phyloP scores from a whole-genome alignment of 768 basidiomycete genomes.

The Tricholoma terreum region DNA sequence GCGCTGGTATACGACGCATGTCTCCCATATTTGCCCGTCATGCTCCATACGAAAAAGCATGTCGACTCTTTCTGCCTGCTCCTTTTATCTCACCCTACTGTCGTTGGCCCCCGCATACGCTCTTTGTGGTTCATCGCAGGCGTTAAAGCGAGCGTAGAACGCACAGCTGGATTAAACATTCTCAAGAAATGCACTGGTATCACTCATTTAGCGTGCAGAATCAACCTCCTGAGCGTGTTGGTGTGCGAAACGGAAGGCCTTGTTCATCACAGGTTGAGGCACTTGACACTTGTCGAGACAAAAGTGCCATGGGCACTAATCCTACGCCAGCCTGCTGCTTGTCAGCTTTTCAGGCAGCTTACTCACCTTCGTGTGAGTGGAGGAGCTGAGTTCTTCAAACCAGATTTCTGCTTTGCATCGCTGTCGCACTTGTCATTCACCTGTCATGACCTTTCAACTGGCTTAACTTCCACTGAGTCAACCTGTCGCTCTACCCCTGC shows the following conservation, averaged over 20 bases:
- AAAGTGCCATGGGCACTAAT: not conserved
- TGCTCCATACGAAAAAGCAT: not conserved
- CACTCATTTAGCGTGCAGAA: not conserved
- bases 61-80: not conserved
- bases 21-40: not conserved
- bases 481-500: not conserved
- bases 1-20: not conserved
- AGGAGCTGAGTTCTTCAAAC: not conserved
- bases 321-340: not conserved
- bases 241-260: not conserved
- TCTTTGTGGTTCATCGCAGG: not conserved
- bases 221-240: not conserved
- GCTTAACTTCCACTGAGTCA: not conserved
- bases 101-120: not conserved
- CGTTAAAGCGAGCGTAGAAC: not conserved
- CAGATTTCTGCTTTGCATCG: not conserved
- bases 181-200: not conserved
- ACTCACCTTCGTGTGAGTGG: not conserved
- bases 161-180: not conserved
- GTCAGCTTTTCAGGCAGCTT: not conserved
- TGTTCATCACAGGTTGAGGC: not conserved
- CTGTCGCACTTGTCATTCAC: not conserved
- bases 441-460: not conserved
- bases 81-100: not conserved
- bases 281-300: not conserved